Base-by-base conservation (phyloP, 257 asterid species). In the Lithospermum erythrorhizon region DNA sequence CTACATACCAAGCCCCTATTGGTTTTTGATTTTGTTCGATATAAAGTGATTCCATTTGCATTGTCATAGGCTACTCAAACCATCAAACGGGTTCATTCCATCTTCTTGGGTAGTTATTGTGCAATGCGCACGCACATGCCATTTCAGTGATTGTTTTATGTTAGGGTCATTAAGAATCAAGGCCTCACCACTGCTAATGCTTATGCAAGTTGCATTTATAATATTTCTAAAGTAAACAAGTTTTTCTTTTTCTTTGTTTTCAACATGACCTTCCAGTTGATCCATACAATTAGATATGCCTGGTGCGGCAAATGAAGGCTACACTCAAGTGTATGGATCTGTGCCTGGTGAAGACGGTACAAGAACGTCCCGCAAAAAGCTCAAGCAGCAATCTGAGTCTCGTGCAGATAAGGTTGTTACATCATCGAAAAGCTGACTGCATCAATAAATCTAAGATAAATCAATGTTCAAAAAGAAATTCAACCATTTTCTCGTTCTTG, bases 281-380 rank as follows among this genome's bases (percentile, higher is more conserved):
- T 19, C 29, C 62, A 23, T 76, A 78, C 55, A 55, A 41, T 18
- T 62, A 64, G 63, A 67, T 57, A 86, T 89, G 94, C 76, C 94
- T 41, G 87, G 78, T 20, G 71, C 76, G 63, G 72, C 72, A 68
- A 71, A 64, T 60, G 70, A 64, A 53, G 70, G 61, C 56, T 67
- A 68, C 14, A 75, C 51, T 75, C 75, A 57, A 47, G 51, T 30
- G 63, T 19, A 45, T 2, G 41, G 30, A 20, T 58, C 54, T 56
- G 29, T 69, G 66, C 75, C 53, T 49, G 56, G 37, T 25, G 81
- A 72, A 58, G 76, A 81, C 29, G 80, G 68, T 58, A 68, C 70
- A 30, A 76, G 76, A 59, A 82, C 72, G 55, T 65, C 71, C 32
- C 61, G 58, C 27, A 66, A 72, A 78, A 83, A 68, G 63, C 73